phyloP scores from a whole-genome alignment of 2,329 filamentous ascomycete genomes.

The Penicillium sp. region DNA sequence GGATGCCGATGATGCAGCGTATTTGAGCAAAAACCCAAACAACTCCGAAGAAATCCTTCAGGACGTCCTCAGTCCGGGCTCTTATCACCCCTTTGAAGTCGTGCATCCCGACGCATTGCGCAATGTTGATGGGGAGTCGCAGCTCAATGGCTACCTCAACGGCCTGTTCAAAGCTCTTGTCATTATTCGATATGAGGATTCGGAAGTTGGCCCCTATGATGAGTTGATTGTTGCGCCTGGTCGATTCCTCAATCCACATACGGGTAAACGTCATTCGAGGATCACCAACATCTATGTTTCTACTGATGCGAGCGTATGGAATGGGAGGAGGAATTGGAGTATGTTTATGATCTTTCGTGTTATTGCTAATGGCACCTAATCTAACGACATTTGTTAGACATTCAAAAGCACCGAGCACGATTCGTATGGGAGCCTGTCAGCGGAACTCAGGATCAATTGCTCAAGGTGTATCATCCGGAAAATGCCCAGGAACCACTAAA shows the following conservation, averaged over 20 bases:
- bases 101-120: neutral
- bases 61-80: neutral
- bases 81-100: neutral
- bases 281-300: conserved; percentile 4
- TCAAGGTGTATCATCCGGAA: neutral
- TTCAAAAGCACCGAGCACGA: neutral
- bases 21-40: neutral
- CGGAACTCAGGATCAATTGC: neutral
- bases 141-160: neutral
- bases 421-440: conserved; percentile 1
- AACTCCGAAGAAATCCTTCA: neutral
- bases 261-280: neutral
- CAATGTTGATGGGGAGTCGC: neutral
- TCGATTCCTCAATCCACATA: neutral
- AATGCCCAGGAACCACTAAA: neutral
- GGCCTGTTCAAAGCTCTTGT: neutral
- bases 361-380: neutral
- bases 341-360: neutral
- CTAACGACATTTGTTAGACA: neutral
- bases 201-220: conserved; percentile 1
- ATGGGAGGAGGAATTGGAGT: conserved; percentile 5
- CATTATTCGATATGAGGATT: neutral
- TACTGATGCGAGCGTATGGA: neutral
- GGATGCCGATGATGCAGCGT: neutral
- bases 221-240: neutral